A percentile compares a stretch with the other conserved stretches of the same genome.
phyloP scores from a whole-genome alignment of 2,329 filamentous ascomycete species.

The Colletotrichum acutatum region DNA sequence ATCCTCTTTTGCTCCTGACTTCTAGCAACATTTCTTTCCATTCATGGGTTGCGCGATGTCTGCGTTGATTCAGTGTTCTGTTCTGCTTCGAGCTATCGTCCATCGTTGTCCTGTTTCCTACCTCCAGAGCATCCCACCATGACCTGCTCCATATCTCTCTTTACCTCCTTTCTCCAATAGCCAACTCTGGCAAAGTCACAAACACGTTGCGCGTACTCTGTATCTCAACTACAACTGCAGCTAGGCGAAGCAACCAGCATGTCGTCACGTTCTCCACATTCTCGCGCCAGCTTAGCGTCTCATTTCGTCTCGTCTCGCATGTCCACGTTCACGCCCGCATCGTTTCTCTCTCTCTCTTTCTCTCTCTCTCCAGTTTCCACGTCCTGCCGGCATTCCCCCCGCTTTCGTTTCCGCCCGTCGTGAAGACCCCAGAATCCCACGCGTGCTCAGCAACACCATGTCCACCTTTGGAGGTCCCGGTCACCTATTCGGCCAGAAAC shows the following conservation, averaged over 20 bases:
- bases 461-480: background rate
- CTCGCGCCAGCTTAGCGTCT: conserved; percentile 12
- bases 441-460: background rate
- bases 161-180: too few relatives aligned
- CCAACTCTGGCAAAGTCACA: background rate
- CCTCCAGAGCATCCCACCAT: background rate
- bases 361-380: background rate
- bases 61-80: background rate
- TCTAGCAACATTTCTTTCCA: background rate
- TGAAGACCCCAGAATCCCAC: background rate
- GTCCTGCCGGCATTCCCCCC: background rate
- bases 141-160: background rate
- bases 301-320: background rate
- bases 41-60: background rate
- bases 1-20: accelerated
- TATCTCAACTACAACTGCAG: conserved; percentile 15
- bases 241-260: background rate
- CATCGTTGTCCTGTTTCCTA: background rate
- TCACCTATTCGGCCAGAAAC: too few relatives aligned
- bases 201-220: background rate
- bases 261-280: conserved; percentile 8
- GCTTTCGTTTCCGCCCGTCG: conserved; percentile 8
- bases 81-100: background rate
- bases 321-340: background rate
- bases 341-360: background rate